These are phyloP conservation scores for Protostelium mycophagum DNA, from an alignment of 78 protist species.

Conservation along the genomic window DNA sequence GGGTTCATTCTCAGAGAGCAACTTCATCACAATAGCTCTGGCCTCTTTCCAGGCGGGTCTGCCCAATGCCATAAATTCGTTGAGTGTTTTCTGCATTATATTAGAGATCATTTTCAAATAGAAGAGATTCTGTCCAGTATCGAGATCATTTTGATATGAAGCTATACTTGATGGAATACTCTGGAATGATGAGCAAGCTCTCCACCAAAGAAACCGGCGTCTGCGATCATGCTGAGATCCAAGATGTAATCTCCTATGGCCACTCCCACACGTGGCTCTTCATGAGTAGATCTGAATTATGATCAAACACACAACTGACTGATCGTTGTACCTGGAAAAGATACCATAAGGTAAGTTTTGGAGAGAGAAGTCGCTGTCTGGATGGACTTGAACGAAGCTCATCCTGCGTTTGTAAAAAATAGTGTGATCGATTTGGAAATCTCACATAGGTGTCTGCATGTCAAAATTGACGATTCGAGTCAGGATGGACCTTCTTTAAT, in stretches of 20 bases:
- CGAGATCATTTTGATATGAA: too few relatives aligned
- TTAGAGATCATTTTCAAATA: not conserved
- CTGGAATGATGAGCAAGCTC: constrained; percentile 19
- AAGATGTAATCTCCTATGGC: constrained; percentile 85
- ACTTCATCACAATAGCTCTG: constrained; percentile 22
- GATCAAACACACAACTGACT: not conserved
- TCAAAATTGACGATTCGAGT: too few relatives aligned
- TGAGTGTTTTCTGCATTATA: constrained; percentile 42
- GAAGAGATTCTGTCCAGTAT: too few relatives aligned
- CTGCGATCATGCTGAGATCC: constrained; percentile 64
- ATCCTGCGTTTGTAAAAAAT: too few relatives aligned
- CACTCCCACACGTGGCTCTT: constrained; percentile 58
- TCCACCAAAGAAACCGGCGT: constrained; percentile 22
- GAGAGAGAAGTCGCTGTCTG: constrained; percentile 80
- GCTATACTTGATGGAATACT: constrained; percentile 52
- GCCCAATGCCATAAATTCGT: constrained; percentile 76
- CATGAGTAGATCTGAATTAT: not conserved
- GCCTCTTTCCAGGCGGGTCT: constrained; percentile 67
- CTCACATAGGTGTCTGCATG: too few relatives aligned
- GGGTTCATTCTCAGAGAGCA: constrained; percentile 46
- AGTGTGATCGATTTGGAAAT: too few relatives aligned
- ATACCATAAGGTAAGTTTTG: constrained; percentile 90
- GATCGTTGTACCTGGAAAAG: constrained; percentile 17
- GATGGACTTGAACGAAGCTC: constrained; percentile 40
- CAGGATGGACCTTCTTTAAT: too few relatives aligned